Base-by-base conservation (phyloP, 2,329 filamentous ascomycete species). In the Anthostomella pinea region DNA sequence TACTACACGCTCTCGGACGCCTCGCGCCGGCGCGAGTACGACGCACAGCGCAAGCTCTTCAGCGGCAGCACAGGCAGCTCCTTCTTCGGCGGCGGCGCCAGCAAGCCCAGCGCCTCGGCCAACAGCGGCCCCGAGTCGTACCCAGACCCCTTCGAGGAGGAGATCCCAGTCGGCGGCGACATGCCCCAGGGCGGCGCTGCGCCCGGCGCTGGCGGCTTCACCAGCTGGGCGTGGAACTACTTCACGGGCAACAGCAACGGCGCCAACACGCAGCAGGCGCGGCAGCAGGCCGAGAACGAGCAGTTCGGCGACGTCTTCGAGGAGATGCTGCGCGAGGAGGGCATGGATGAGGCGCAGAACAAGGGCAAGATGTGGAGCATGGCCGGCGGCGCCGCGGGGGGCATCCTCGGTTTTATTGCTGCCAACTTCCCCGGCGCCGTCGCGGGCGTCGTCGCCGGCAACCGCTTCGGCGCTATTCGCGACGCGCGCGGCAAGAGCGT, bases 401-500 rank as follows among this genome's bases (percentile, higher is more conserved):
- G 84, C 9, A 87, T 88, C 3, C 76, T 98, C 61, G 93, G 93
- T 0, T 97, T 97, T 63, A 98, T 98, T 51, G 77, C 97, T 17
- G 93, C 84, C 18, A 97, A 97, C 59, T 79, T 96, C 31, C 87
- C 91, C 0, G 93, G 93, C 0, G 75, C 91, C 55, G 64, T 97
- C 23, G 91, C 91, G 1, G 93, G 93, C 3, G 88, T 87, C 3
- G 90, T 96, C 3, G 91, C 90, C 1, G 93, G 93, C 8, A 97
- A 96, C 65, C 69, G 90, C 33, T 66, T 97, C n/a, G 93, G 93
- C 1, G 87, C 87, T 6, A 79, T 98, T 14, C 74, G 93, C 38
- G 93, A 98, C 66, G 81, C 85, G 20, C 89, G 82, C 65, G 90
- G 90, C 15, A 97, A 96, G 81, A 95, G 87, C 58, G 93, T 98